A percentile compares a stretch with the other conserved stretches of the same genome.
Evolutionary conservation across 1,284 basidiomycete species (phyloP).

Genomic region (Ganoderma leucocontextum): DNA sequence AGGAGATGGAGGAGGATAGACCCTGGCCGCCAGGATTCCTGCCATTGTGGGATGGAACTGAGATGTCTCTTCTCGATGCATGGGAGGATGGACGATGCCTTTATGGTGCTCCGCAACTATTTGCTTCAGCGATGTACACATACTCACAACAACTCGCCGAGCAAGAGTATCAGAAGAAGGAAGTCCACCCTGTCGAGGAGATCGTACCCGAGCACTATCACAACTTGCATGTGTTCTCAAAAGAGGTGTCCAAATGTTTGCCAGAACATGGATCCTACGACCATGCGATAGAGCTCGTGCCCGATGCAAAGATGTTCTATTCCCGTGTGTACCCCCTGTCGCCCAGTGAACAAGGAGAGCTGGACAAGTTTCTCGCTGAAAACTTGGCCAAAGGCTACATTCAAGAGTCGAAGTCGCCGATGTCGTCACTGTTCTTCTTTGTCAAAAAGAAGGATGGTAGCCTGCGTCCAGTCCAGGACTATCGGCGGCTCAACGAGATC

Average conservation of each 20-base stretch:
- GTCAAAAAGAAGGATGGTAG: conserved; percentile 50
- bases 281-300: conserved; percentile 17
- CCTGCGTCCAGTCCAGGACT: conserved; percentile 43
- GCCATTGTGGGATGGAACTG: background rate
- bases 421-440: conserved; percentile 47
- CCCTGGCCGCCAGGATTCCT: background rate
- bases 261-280: conserved; percentile 10
- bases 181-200: background rate
- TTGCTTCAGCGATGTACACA: background rate
- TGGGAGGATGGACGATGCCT: background rate
- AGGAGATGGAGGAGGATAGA: background rate
- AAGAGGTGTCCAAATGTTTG: background rate
- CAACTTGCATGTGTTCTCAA: too few species aligned
- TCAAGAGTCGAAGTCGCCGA: conserved; percentile 37
- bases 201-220: too few species aligned
- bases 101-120: background rate
- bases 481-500: conserved; percentile 27
- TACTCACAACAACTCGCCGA: conserved; percentile 8
- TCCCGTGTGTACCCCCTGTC: conserved; percentile 17
- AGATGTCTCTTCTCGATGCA: background rate
- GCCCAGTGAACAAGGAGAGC: background rate
- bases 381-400: conserved; percentile 39
- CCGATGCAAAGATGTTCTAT: conserved; percentile 9
- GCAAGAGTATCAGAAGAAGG: conserved; percentile 3
- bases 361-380: conserved; percentile 40